Evolutionary conservation across 2,329 filamentous ascomycete genomes (phyloP), one percentile per base, ranked within the genome.

Genomic region (Macrophomina pseudophaseolina): DNA sequence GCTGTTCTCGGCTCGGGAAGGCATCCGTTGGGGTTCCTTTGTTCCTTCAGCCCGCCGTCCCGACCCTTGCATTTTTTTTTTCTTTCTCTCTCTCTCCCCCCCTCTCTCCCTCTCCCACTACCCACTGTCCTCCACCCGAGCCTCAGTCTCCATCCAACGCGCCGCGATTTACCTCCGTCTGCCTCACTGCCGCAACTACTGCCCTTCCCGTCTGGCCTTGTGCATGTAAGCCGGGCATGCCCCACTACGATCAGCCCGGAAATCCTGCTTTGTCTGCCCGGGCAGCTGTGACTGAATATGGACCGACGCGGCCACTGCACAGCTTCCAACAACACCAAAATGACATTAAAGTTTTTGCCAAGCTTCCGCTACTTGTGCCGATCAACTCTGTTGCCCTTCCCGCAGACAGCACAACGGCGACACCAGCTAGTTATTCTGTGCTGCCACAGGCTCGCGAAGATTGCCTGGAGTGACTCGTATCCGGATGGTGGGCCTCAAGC

Each of bases 291-390:
- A 38, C 23, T 30, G 11, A 23, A 23, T 5, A 23, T 11, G 28
- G 7, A 16, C 53, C 14, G 42, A 42, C 32, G 14, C 16, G 23
- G 33, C 16, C n/a, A 32, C 40, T 14, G 16, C 40, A 23, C 46
- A 5, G 1, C 18, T n/a, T 46, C 6, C 14, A 23, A 2, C 12
- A 3, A 28, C 28, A 18, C 40, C 23, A 44, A 44, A 44, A 44
- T 44, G 42, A 14, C 16, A 18, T 60, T 60, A 60, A 28, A 33
- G 14, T 60, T 60, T 33, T 23, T 11, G 56, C 56, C 56, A 60
- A 60, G 56, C 56, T 60, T 60, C n/a, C 8, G 6, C 9, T 8
- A 3, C n/a, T 23, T 16, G 40, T 28, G 42, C 56, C 23, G 56
- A 60, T 60, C 56, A 33, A 18, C 9, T 16, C 56, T 44, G 28